phyloP scores from a whole-genome alignment of 495 filamentous ascomycete genomes.

The Penicillium lividum region DNA sequence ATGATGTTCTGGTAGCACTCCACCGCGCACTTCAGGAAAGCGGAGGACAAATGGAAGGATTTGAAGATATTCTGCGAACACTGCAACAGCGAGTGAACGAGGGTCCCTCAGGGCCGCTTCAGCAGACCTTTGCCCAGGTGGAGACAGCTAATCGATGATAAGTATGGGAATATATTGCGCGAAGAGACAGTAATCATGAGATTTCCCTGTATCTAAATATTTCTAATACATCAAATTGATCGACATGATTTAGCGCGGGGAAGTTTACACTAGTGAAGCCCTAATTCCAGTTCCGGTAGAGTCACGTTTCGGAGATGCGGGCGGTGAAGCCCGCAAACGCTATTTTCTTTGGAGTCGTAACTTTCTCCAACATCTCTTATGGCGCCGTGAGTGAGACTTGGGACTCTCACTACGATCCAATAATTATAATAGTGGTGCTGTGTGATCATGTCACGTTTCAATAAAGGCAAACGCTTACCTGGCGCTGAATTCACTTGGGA shows the following conservation, averaged over 20 bases:
- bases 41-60: conserved; percentile 33
- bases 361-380: conserved; percentile 14
- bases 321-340: conserved; percentile 13
- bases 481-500: conserved; percentile 48
- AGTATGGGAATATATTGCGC: not conserved
- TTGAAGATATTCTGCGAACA: conserved; percentile 47
- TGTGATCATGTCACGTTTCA: conserved; percentile 40
- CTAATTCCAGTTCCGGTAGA: conserved; percentile 19
- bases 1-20: conserved; percentile 54
- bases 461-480: conserved; percentile 40
- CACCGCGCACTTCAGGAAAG: conserved; percentile 34
- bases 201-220: not conserved
- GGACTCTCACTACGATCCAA: not conserved
- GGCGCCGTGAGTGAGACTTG: conserved; percentile 11
- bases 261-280: conserved; percentile 14
- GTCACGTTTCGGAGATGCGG: conserved; percentile 13
- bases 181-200: not conserved
- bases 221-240: conserved; percentile 2
- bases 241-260: conserved; percentile 15
- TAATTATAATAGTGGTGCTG: not conserved
- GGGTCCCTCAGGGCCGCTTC: conserved; percentile 44
- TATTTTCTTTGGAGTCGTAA: conserved; percentile 14
- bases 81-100: conserved; percentile 46
- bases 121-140: conserved; percentile 33
- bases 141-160: conserved; percentile 40